These are phyloP conservation scores for Neurospora sp. DNA, from an alignment of 2,329 filamentous ascomycete species.

Conservation along the genomic window DNA sequence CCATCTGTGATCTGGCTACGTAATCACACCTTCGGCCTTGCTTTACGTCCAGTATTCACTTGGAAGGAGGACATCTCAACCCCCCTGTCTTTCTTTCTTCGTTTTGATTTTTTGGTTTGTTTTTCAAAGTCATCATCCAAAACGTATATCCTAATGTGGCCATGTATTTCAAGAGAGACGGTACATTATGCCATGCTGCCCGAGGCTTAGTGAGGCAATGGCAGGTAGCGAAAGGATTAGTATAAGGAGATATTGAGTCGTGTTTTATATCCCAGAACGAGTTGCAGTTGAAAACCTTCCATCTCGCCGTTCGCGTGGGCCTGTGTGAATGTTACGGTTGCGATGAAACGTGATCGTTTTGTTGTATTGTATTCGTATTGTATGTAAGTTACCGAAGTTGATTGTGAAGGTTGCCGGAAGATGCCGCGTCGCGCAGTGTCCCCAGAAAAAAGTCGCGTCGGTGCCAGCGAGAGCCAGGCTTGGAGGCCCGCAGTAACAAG, in stretches of 20 bases:
- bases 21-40: background rate
- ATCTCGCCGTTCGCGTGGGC: background rate
- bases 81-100: background rate
- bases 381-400: background rate
- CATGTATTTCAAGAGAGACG: background rate
- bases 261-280: background rate
- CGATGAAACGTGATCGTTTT: background rate
- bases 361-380: background rate
- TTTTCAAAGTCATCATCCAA: background rate
- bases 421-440: constrained; percentile 2
- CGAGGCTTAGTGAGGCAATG: background rate
- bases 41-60: constrained; percentile 3
- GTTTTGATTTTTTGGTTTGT: constrained; percentile 1
- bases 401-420: background rate
- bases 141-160: constrained; percentile 1
- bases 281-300: background rate
- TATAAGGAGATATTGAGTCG: background rate
- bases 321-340: background rate
- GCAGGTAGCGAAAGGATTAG: background rate
- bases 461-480: background rate
- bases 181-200: background rate
- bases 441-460: constrained; percentile 4
- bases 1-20: background rate
- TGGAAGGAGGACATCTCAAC: background rate
- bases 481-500: background rate